Percentiles rank a stretch among this genome's conserved stretches.
phyloP scores from a whole-genome alignment of 495 filamentous ascomycete genomes.

The Tuber magnatum region DNA sequence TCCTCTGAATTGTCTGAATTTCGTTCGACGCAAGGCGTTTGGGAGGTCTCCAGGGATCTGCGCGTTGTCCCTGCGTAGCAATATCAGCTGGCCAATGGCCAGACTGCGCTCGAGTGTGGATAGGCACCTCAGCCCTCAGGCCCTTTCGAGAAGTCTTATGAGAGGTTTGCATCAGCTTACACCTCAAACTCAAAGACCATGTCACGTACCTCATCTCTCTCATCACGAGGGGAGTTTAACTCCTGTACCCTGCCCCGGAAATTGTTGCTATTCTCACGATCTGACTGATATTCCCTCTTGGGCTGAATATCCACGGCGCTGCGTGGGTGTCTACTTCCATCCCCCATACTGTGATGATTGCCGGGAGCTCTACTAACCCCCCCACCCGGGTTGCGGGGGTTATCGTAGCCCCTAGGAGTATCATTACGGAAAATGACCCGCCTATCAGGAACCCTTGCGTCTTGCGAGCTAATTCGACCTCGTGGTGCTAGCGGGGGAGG shows the following conservation, averaged over 20 bases:
- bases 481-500: neutral
- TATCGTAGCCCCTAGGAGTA: neutral
- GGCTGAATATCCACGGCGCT: neutral
- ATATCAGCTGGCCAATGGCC: neutral
- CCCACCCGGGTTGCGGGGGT: neutral
- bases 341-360: neutral
- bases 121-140: neutral
- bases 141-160: neutral
- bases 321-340: neutral
- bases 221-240: neutral
- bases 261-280: neutral
- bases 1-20: neutral
- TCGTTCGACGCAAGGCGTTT: neutral
- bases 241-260: neutral
- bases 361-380: neutral
- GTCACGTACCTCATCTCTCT: neutral
- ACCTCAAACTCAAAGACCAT: neutral
- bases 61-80: neutral
- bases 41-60: neutral
- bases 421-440: neutral
- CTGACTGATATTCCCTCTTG: neutral
- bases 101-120: neutral
- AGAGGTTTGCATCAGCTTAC: neutral
- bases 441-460: neutral
- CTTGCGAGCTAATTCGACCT: neutral